Evolutionary conservation across 2,329 filamentous ascomycete genomes (phyloP), one percentile per base, ranked within the genome.

Genomic region (Fusarium torulosum): DNA sequence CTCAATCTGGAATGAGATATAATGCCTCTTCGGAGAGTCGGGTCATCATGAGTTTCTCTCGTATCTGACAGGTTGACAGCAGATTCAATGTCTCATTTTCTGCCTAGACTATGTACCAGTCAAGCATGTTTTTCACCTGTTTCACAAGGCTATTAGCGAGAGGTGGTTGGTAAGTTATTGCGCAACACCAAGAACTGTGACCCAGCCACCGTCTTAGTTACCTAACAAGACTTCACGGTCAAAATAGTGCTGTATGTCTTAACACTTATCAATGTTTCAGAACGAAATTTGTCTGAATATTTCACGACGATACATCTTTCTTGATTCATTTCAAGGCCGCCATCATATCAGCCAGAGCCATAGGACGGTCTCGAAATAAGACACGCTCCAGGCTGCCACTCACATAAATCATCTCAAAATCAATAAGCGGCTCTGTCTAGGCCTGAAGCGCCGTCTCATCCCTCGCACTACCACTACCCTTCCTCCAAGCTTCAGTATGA

Each of bases 361-460:
- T 29, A 29, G 31, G 56, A n/a, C 41, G 25, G 35, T 25, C 21
- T 50, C 14, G 7, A 27, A 29, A 17, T 38, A 19, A 64, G 29
- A 49, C 40, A 40, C 20, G 31, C 33, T 35, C 25, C 11, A 50
- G 50, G 57, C 51, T 44, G 35, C 42, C 40, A 25, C 41, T 17
- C 10, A 27, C n/a, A 20, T 7, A 38, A 20, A 6, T 7, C 11
- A 35, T 25, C 25, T 4, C 27, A 29, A 29, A 29, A 10, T 29
- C 27, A 33, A 11, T n/a, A 25, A 25, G 9, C 37, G 10, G 14
- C 7, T 21, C 27, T 31, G 23, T 54, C 60, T 72, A 88, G 19
- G 80, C 85, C 76, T 90, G 88, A 66, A 90, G 73, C n/a, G 86
- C 86, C 53, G 79, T 74, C 56, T 89, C 86, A 71, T 90, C 86